Percentiles rank a stretch among this genome's conserved stretches.
phyloP scores from a whole-genome alignment of 768 basidiomycete genomes.

The Podaxis rugospora region DNA sequence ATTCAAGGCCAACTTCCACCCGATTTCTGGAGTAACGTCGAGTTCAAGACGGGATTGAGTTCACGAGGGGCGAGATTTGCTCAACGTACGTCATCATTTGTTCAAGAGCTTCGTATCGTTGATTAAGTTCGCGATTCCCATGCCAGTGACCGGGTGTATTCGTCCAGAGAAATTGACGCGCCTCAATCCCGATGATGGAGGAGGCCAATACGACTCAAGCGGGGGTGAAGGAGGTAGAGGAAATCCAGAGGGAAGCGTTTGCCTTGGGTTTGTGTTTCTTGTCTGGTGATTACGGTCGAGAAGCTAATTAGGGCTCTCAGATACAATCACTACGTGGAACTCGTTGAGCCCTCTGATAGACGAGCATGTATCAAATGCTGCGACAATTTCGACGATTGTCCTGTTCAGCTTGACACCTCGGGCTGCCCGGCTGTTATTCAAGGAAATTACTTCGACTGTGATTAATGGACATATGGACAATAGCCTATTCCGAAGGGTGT shows the following conservation, averaged over 20 bases:
- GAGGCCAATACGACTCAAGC: conserved; percentile 55
- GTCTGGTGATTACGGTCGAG: conserved; percentile 13
- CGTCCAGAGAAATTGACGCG: conserved; percentile 34
- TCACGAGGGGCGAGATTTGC: conserved; percentile 36
- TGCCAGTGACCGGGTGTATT: conserved; percentile 53
- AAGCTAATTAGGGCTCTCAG: conserved; percentile 17
- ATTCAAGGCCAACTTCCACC: conserved; percentile 41
- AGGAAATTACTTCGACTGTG: conserved; percentile 53
- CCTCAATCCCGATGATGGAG: conserved; percentile 41
- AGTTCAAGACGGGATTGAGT: conserved; percentile 38
- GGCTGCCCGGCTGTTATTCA: conserved; percentile 48
- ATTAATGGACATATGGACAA: not conserved
- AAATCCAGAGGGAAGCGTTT: conserved; percentile 46
- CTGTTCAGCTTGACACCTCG: conserved; percentile 38
- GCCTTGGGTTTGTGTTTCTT: conserved; percentile 35
- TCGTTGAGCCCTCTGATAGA: conserved; percentile 45
- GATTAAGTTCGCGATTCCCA: not conserved
- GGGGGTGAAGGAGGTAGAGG: conserved; percentile 47
- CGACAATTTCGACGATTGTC: conserved; percentile 48
- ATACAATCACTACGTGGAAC: conserved; percentile 56
- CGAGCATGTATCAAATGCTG: conserved; percentile 59
- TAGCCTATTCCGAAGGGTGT: not conserved
- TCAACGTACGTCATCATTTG: conserved; percentile 31
- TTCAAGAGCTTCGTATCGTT: not conserved
- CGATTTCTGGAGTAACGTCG: conserved; percentile 49